phyloP scores from a whole-genome alignment of 2,329 filamentous ascomycete genomes.

The Diaporthe helianthi region DNA sequence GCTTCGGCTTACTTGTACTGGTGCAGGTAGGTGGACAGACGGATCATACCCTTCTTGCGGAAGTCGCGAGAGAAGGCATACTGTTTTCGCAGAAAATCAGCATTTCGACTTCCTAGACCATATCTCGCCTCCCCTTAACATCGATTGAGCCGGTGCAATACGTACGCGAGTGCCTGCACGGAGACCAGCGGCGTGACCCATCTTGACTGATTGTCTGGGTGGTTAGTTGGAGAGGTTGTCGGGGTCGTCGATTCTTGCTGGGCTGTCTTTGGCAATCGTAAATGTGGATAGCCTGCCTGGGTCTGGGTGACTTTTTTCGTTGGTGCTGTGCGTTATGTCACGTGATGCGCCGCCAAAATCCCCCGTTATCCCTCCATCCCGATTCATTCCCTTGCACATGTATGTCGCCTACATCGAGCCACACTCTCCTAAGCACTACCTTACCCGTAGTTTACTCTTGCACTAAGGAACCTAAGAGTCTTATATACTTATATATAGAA shows the following conservation, averaged over 20 bases:
- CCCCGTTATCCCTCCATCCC: no score
- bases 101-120: constrained; percentile 40
- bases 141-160: constrained; percentile 42
- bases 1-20: constrained; percentile 76
- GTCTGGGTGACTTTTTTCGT: no score
- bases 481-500: no score
- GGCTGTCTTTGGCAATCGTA: constrained; percentile 35
- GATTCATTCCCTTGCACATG: no score
- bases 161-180: constrained; percentile 84
- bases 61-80: constrained; percentile 95
- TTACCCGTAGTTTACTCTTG: no score
- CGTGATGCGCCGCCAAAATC: no score
- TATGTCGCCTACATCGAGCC: no score
- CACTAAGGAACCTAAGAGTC: no score
- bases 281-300: no score
- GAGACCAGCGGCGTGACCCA: constrained; percentile 89
- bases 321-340: no score
- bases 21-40: constrained; percentile 91
- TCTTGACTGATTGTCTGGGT: constrained; percentile 59
- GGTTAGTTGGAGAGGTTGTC: constrained; percentile 55
- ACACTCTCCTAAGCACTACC: no score
- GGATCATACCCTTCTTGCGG: constrained; percentile 94
- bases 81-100: constrained; percentile 51
- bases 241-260: constrained; percentile 50
- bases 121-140: constrained; percentile 4